These are phyloP conservation scores for Boletus holoroseus DNA, from an alignment of 1,284 basidiomycete genomes.

Conservation along the genomic window DNA sequence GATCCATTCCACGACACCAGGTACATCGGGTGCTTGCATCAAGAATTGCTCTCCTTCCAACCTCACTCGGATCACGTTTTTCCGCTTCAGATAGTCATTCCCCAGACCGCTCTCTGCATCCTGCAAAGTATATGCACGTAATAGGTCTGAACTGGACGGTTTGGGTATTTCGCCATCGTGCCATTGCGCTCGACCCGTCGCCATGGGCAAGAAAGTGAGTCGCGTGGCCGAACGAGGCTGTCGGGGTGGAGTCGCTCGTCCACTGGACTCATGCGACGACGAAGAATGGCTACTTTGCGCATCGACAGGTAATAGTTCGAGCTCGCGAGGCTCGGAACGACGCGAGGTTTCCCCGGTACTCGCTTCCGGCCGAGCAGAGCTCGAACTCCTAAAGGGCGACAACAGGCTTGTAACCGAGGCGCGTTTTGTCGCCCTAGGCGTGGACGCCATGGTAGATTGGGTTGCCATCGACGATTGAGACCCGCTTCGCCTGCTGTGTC, in stretches of 20 bases:
- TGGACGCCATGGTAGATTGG: slow-evolving; percentile 15
- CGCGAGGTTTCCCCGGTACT: slow-evolving; percentile 14
- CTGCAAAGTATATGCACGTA: slow-evolving; percentile 77
- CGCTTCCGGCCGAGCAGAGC: slow-evolving; percentile 10
- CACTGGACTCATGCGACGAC: slow-evolving; percentile 21
- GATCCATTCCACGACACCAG: slow-evolving; percentile 91
- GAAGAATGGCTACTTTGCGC: slow-evolving; percentile 21
- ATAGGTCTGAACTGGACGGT: slow-evolving; percentile 45
- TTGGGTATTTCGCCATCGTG: slow-evolving; percentile 32
- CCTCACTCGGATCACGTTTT: slow-evolving; percentile 91
- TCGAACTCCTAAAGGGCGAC: slow-evolving; percentile 26
- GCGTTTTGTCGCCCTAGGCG: slow-evolving; percentile 21
- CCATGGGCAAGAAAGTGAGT: slow-evolving; percentile 15
- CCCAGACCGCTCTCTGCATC: slow-evolving; percentile 89
- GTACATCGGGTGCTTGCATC: slow-evolving; percentile 83
- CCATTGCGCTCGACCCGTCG: slow-evolving; percentile 11
- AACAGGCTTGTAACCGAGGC: slow-evolving; percentile 26
- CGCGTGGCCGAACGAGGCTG: slow-evolving; percentile 23
- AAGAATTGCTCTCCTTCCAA: slow-evolving; percentile 96
- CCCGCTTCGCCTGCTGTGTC: slow-evolving; percentile 7
- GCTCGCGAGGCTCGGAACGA: slow-evolving; percentile 18
- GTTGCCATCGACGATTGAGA: slow-evolving; percentile 28
- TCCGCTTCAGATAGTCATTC: slow-evolving; percentile 91
- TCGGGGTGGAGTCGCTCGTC: slow-evolving; percentile 10
- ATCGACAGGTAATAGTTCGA: slow-evolving; percentile 29